Conservation (phyloP, 345 rosid species). For the Eucalyptus albens region DNA sequence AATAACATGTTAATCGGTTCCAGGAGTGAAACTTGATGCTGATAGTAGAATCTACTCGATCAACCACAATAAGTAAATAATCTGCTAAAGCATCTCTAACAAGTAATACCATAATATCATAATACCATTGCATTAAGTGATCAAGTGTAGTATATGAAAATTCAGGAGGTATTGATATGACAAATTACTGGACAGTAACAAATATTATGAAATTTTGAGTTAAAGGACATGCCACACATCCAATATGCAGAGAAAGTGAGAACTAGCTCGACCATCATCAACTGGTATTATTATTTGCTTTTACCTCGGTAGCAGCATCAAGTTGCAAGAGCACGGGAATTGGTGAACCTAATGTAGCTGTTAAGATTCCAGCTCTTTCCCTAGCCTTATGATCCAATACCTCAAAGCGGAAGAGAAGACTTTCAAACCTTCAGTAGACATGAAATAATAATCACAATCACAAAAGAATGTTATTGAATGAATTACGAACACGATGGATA, state of each 20-base stretch:
- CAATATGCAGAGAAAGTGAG: neutral
- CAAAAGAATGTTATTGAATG: neutral
- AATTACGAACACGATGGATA: neutral
- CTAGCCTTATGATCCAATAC: slow-evolving; percentile 96
- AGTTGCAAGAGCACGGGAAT: slow-evolving; percentile 76
- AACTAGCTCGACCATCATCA: neutral
- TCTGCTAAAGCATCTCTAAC: neutral
- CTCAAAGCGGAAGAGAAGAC: slow-evolving; percentile 77
- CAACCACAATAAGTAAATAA: neutral
- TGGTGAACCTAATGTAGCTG: slow-evolving; percentile 73
- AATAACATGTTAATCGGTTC: neutral
- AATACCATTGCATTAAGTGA: neutral
- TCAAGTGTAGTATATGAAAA: neutral
- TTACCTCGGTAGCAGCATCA: slow-evolving; percentile 87
- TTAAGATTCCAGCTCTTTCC: slow-evolving; percentile 90
- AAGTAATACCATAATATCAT: neutral
- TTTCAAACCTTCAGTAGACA: slow-evolving; percentile 50
- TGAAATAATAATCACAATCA: neutral
- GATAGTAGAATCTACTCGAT: neutral
- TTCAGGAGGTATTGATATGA: neutral
- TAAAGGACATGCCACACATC: neutral
- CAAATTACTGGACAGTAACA: neutral
- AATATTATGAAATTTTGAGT: neutral
- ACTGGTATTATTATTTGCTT: neutral
- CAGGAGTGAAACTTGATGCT: neutral